Conservation (phyloP, 768 basidiomycete species). For the Lactifluus piperatus region DNA sequence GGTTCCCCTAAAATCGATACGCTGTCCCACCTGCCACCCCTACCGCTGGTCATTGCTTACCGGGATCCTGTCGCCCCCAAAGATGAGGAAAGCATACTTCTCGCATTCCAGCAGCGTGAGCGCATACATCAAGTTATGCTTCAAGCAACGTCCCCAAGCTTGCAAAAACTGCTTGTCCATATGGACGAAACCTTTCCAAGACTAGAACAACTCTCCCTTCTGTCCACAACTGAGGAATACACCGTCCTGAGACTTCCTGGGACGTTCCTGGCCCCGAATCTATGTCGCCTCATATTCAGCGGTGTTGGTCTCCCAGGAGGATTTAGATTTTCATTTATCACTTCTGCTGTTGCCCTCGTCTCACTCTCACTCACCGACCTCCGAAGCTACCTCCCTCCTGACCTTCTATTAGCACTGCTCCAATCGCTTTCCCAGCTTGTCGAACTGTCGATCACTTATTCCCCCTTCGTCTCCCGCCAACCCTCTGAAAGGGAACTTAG, state of each 20-base stretch:
- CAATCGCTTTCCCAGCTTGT: neutral
- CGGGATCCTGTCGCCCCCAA: neutral
- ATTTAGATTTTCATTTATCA: neutral
- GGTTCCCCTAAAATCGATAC: neutral
- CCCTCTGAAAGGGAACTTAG: neutral
- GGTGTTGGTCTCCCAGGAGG: neutral
- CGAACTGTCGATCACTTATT: slow-evolving; percentile 3
- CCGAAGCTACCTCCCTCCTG: neutral
- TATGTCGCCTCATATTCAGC: neutral
- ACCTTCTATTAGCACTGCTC: neutral
- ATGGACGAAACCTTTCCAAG: neutral
- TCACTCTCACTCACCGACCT: neutral
- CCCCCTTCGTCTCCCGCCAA: neutral
- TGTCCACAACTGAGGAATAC: neutral
- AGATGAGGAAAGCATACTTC: neutral
- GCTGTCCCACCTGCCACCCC: neutral
- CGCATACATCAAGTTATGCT: neutral
- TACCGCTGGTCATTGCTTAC: neutral
- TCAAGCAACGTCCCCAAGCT: neutral
- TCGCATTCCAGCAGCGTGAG: neutral
- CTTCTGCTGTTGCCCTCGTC: neutral
- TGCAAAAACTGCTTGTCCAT: neutral
- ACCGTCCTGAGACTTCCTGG: neutral
- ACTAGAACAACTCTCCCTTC: neutral
- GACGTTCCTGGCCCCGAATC: neutral